Conservation (phyloP, 2,329 filamentous ascomycete species). For the Trichophyton schoenleinii region DNA sequence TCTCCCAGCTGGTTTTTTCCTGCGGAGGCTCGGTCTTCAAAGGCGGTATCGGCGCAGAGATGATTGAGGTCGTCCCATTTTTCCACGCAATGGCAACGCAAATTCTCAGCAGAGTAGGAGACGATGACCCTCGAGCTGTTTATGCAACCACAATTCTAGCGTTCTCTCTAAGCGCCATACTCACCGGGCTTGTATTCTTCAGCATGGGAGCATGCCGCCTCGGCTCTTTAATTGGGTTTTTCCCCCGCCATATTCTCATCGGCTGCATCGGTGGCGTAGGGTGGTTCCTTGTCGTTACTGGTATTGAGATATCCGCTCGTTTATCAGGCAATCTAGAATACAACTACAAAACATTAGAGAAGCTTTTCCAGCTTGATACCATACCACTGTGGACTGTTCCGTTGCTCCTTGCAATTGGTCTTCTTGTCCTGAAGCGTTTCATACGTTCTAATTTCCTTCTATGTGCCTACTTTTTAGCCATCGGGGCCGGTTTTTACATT, state of each 20-base stretch:
- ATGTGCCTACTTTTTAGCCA: conserved; percentile 73
- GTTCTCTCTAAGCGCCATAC: conserved; percentile 77
- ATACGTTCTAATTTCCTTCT: conserved; percentile 74
- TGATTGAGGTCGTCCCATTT: conserved; percentile 98
- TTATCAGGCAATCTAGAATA: conserved; percentile 77
- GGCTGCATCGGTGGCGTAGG: conserved; percentile 96
- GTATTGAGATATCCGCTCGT: conserved; percentile 83
- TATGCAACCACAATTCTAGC: conserved; percentile 89
- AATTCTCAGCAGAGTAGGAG: conserved; percentile 66
- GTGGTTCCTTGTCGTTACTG: conserved; percentile 84
- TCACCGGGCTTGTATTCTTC: conserved; percentile 87
- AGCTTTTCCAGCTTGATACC: conserved; percentile 61
- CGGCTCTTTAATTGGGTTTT: conserved; percentile 90
- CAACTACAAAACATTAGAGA: conserved; percentile 60
- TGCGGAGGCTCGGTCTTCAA: conserved; percentile 72
- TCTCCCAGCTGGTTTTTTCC: conserved; percentile 84
- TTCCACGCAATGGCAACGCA: conserved; percentile 97
- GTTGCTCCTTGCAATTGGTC: conserved; percentile 58
- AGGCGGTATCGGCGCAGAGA: conserved; percentile 84
- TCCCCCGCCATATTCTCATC: conserved; percentile 88
- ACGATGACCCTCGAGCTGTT: conserved; percentile 69
- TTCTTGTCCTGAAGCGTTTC: conserved; percentile 65
- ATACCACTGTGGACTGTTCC: conserved; percentile 74
- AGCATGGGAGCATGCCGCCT: conserved; percentile 76
- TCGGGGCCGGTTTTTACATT: conserved; percentile 48